These are phyloP conservation scores for Boletus eberwhitei DNA, from an alignment of 768 basidiomycete genomes.

Conservation along the genomic window DNA sequence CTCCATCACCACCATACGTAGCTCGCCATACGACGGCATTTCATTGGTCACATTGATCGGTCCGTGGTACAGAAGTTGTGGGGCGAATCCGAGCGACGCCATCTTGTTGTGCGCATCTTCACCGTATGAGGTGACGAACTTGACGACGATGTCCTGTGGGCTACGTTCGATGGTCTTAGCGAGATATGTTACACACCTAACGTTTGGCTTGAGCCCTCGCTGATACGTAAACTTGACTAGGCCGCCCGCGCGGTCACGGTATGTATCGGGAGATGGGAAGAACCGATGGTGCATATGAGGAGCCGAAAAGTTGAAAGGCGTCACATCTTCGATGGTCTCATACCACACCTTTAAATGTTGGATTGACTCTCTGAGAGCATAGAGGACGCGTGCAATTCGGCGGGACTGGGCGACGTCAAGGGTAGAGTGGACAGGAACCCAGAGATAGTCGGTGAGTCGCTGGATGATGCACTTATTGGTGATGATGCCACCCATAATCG, in stretches of 20 bases:
- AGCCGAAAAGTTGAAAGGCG: neutral
- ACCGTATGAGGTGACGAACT: constrained; percentile 36
- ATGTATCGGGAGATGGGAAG: constrained; percentile 16
- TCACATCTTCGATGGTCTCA: neutral
- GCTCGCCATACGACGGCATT: constrained; percentile 10
- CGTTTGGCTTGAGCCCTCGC: too few species aligned
- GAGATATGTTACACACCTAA: constrained; percentile 27
- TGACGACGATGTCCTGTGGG: constrained; percentile 30
- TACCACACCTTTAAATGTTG: constrained; percentile 20
- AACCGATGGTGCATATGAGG: constrained; percentile 10
- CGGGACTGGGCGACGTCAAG: constrained; percentile 13
- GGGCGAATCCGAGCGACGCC: constrained; percentile 27
- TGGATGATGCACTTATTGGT: constrained; percentile 30
- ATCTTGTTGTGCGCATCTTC: constrained; percentile 32
- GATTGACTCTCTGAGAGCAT: constrained; percentile 19
- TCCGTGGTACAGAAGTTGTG: constrained; percentile 33
- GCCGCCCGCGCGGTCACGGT: too few species aligned
- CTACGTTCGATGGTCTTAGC: constrained; percentile 7
- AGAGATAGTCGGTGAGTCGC: constrained; percentile 33
- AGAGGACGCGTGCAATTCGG: constrained; percentile 20
- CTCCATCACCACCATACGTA: constrained; percentile 40
- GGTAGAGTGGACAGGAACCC: constrained; percentile 20
- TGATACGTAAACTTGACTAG: constrained; percentile 16
- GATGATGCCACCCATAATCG: constrained; percentile 33
- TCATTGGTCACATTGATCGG: constrained; percentile 2